Evolutionary conservation across 176 grass and related monocot genomes (phyloP).

Genomic region (Zoysia pacifica): DNA sequence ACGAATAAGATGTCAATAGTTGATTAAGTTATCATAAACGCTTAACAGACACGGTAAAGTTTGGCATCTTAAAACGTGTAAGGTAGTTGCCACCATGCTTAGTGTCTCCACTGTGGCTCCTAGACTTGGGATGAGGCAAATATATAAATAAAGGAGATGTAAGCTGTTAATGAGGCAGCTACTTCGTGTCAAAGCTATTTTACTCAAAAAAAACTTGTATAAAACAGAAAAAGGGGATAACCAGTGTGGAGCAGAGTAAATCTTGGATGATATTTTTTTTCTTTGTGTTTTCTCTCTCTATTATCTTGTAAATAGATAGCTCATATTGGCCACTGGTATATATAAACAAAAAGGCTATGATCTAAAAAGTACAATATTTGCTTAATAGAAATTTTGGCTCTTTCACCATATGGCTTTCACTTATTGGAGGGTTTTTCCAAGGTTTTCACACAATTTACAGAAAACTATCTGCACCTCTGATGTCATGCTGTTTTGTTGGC

Average conservation of each 20-base stretch:
- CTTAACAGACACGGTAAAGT: constrained; percentile 47
- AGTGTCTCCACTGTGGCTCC: constrained; percentile 20
- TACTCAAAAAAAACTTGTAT: neutral
- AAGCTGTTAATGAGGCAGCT: neutral
- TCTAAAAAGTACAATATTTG: constrained; percentile 40
- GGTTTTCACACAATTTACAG: constrained; percentile 84
- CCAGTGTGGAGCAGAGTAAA: too few relatives aligned
- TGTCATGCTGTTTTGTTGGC: constrained; percentile 61
- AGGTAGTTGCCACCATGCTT: constrained; percentile 46
- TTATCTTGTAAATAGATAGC: neutral
- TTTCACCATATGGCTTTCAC: constrained; percentile 48
- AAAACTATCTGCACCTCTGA: constrained; percentile 67
- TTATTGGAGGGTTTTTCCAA: constrained; percentile 64
- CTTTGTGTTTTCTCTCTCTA: too few relatives aligned
- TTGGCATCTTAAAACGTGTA: constrained; percentile 68
- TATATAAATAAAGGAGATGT: neutral
- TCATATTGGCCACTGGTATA: constrained; percentile 26
- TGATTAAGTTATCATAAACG: constrained; percentile 47
- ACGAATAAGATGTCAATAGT: neutral
- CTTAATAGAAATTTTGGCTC: constrained; percentile 43
- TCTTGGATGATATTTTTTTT: too few relatives aligned
- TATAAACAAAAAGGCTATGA: constrained; percentile 26
- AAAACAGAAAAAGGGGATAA: neutral
- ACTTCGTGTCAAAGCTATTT: neutral
- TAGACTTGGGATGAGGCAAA: constrained; percentile 19